Evolutionary conservation across 1,139 yeast genomes (phyloP).

Genomic region (Yamadazyma spencermartinsiae): DNA sequence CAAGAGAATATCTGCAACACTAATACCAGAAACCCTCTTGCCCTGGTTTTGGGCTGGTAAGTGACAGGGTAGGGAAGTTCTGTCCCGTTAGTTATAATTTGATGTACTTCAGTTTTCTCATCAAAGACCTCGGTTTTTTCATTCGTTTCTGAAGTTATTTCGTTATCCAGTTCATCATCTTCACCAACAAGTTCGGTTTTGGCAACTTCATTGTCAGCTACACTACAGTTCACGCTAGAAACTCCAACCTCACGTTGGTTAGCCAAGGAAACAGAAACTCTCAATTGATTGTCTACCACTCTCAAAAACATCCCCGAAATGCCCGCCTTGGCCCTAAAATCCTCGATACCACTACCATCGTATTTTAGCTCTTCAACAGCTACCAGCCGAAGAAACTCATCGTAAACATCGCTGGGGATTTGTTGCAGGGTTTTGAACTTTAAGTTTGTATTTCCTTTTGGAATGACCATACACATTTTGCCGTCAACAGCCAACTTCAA

Average conservation of each 20-base stretch:
- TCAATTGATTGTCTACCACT: not conserved
- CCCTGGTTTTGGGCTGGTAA: slow-evolving; percentile 1
- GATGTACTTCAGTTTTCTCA: no score
- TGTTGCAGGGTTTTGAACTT: not conserved
- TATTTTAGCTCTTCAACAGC: not conserved
- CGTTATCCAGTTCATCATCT: no score
- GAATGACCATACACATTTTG: slow-evolving; percentile 4
- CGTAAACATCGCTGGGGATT: slow-evolving; percentile 2
- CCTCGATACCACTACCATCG: not conserved
- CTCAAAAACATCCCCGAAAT: not conserved
- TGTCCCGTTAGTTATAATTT: no score
- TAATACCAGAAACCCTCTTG: not conserved
- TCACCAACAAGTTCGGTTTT: no score
- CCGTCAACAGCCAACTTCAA: not conserved
- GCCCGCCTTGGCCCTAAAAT: not conserved
- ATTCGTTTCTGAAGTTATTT: no score
- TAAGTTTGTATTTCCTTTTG: not conserved
- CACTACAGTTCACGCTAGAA: no score
- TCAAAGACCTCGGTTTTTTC: no score
- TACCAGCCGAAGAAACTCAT: not conserved
- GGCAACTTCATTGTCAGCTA: no score
- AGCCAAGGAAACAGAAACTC: not conserved
- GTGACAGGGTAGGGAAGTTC: slow-evolving; percentile 9
- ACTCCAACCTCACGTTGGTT: no score
- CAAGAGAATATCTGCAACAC: not conserved